Conservation (phyloP, 129 eudicot genomes). For the Heracleum sosnowskyi region DNA sequence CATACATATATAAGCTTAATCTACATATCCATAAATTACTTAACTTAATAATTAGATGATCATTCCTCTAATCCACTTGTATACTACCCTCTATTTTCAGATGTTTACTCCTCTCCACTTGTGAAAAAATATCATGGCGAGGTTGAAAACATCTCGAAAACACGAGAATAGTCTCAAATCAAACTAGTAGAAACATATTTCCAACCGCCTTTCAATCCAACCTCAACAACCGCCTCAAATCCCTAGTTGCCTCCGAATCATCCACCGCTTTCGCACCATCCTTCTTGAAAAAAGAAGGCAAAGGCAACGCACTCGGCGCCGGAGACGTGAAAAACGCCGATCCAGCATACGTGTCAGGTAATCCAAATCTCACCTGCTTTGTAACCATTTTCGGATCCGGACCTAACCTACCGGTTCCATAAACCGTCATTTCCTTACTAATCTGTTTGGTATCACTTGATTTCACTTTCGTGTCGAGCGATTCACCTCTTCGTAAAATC, state of each 20-base stretch:
- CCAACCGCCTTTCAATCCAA: constrained; percentile 26
- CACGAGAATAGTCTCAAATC: background rate
- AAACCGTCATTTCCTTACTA: constrained; percentile 3
- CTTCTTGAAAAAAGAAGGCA: constrained; percentile 37
- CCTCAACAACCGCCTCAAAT: constrained; percentile 42
- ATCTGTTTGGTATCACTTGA: background rate
- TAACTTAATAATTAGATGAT: background rate
- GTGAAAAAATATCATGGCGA: constrained; percentile 12
- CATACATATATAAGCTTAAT: background rate
- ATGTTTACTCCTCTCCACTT: background rate
- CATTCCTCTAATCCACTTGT: background rate
- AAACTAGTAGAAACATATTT: background rate
- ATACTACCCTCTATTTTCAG: background rate
- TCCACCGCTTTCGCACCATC: constrained; percentile 2
- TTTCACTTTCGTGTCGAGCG: constrained; percentile 12
- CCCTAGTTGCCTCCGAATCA: constrained; percentile 35
- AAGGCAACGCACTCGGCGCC: constrained; percentile 39
- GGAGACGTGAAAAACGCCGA: constrained; percentile 40
- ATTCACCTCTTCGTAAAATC: constrained; percentile 33
- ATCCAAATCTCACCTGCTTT: constrained; percentile 7
- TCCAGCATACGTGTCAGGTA: constrained; percentile 38
- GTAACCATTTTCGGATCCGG: constrained; percentile 15
- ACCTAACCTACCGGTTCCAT: constrained; percentile 4
- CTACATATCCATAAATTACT: background rate
- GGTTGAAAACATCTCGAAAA: background rate